phyloP scores from a whole-genome alignment of 495 filamentous ascomycete genomes.

The Amphirosellinia nigrospora region DNA sequence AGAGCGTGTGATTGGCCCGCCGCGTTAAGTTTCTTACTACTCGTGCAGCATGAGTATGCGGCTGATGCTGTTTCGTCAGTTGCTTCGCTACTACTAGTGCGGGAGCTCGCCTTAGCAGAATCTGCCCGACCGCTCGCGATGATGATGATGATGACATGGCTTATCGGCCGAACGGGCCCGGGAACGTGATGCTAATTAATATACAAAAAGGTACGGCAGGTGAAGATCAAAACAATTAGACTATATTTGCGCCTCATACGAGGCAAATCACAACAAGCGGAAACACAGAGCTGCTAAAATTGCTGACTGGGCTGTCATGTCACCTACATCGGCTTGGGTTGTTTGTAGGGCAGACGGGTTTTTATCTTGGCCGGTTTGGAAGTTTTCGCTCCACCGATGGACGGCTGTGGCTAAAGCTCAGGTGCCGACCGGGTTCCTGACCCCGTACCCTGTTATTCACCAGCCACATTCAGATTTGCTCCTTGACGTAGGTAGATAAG shows the following conservation, averaged over 20 bases:
- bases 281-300: background rate
- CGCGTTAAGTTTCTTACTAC: constrained; percentile 1
- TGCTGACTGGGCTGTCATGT: background rate
- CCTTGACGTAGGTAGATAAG: background rate
- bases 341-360: background rate
- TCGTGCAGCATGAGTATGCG: constrained; percentile 1
- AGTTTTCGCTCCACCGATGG: background rate
- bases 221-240: background rate
- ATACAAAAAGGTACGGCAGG: background rate
- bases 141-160: constrained; percentile 22
- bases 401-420: background rate
- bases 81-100: background rate
- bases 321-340: background rate
- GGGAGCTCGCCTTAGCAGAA: constrained; percentile 22
- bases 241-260: background rate
- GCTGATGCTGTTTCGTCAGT: constrained; percentile 18
- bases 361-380: background rate
- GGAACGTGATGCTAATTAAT: background rate
- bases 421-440: background rate
- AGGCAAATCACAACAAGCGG: background rate
- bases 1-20: constrained; percentile 21
- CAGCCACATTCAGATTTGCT: background rate
- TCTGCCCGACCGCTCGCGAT: constrained; percentile 18
- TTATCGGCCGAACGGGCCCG: background rate
- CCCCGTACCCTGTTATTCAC: background rate